Conservation (phyloP, 1,284 basidiomycete species). For the Xerocomus amazonicus region DNA sequence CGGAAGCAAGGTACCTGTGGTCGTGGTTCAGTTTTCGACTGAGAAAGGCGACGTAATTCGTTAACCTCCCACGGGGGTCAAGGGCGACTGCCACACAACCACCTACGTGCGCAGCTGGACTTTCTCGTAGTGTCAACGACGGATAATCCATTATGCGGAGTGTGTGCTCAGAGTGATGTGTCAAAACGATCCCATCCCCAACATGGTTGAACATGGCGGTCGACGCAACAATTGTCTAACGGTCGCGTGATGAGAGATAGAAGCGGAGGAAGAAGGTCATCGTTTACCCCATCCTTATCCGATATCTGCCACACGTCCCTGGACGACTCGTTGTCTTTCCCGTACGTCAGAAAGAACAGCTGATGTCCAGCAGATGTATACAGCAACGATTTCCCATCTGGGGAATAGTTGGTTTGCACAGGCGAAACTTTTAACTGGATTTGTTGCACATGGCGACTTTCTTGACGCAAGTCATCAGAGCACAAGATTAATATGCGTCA, state of each 20-base stretch:
- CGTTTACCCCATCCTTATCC: slow-evolving; percentile 45
- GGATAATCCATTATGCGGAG: slow-evolving; percentile 68
- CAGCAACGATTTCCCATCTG: slow-evolving; percentile 63
- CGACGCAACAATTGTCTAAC: slow-evolving; percentile 44
- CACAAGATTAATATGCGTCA: background rate
- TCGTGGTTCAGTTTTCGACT: background rate
- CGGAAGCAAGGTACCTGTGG: slow-evolving; percentile 67
- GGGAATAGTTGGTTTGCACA: slow-evolving; percentile 63
- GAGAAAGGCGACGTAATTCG: too few species aligned
- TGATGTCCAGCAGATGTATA: slow-evolving; percentile 57
- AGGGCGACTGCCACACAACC: slow-evolving; percentile 71
- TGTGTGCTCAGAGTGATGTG: slow-evolving; percentile 56
- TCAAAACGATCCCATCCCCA: slow-evolving; percentile 65
- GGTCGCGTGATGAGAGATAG: background rate
- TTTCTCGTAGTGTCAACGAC: slow-evolving; percentile 51
- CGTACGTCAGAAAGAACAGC: slow-evolving; percentile 54
- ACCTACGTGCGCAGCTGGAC: slow-evolving; percentile 66
- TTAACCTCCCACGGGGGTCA: slow-evolving; percentile 67
- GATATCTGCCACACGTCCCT: slow-evolving; percentile 59
- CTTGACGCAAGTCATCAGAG: slow-evolving; percentile 36
- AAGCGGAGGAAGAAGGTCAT: too few species aligned
- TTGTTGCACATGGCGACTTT: slow-evolving; percentile 64
- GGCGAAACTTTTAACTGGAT: slow-evolving; percentile 54
- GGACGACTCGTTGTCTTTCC: slow-evolving; percentile 49
- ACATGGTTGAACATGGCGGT: slow-evolving; percentile 68